A percentile compares a stretch with the other conserved stretches of the same genome.
Conservation (phyloP, 2,329 filamentous ascomycete species). For the Xylariaceae sp. region DNA sequence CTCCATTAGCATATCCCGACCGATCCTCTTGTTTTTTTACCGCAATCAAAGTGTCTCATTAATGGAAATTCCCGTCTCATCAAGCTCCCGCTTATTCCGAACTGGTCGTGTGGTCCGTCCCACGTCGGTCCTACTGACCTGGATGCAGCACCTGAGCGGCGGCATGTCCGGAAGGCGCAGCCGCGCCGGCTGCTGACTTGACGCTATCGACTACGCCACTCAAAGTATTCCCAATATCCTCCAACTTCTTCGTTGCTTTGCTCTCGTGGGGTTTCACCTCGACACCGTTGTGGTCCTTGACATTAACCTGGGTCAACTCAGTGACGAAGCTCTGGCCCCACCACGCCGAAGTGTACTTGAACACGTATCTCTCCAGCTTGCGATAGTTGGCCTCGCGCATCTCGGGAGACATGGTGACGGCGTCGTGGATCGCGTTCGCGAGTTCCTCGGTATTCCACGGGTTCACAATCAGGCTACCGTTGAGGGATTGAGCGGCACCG, state of each 20-base stretch:
- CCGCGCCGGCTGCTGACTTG: slow-evolving; percentile 24
- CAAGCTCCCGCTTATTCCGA: neutral
- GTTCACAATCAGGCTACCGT: slow-evolving; percentile 90
- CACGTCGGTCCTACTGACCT: neutral
- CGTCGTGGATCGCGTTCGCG: slow-evolving; percentile 86
- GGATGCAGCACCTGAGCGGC: slow-evolving; percentile 3
- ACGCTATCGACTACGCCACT: slow-evolving; percentile 27
- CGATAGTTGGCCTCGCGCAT: slow-evolving; percentile 81
- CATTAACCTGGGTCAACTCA: slow-evolving; percentile 60
- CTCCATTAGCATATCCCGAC: neutral
- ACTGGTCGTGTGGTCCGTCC: neutral
- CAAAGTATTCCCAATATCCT: slow-evolving; percentile 22
- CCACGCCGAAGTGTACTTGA: slow-evolving; percentile 96
- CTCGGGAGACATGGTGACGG: slow-evolving; percentile 93
- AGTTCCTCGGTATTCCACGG: slow-evolving; percentile 98
- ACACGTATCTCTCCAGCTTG: slow-evolving; percentile 90
- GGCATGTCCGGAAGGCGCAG: slow-evolving; percentile 21
- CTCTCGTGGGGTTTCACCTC: slow-evolving; percentile 17
- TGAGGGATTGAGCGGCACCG: slow-evolving; percentile 88
- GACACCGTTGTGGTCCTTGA: slow-evolving; percentile 21
- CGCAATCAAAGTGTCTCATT: neutral
- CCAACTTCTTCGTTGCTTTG: slow-evolving; percentile 17
- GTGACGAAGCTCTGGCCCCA: slow-evolving; percentile 92
- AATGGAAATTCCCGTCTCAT: neutral
- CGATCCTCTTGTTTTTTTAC: neutral